Base-by-base conservation (phyloP, 805 yeast genomes). In the Dipodascus geniculatus region DNA sequence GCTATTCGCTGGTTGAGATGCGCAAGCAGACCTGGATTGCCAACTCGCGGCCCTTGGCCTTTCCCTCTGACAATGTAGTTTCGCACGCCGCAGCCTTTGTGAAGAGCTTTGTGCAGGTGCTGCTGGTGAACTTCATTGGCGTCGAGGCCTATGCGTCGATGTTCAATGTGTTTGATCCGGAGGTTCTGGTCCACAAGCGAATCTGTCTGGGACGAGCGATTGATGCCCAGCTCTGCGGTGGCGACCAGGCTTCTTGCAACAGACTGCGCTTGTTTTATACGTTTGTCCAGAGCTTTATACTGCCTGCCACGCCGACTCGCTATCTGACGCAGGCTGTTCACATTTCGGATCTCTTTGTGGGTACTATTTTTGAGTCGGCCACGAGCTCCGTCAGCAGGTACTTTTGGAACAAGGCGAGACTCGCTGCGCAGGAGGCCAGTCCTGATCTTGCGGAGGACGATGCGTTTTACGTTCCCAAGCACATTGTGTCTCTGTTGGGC, bases 181-280 rank as follows among this genome's bases (percentile, higher is more conserved):
- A 44, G 53, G 57, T 49, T 33, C 42, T 14, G 51, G 48, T 8
- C 52, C 57, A n/a, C 53, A 54, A 20, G 54, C 54, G 19, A 59
- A 55, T 22, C 54, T 57, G 60, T 11, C 22, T 60, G 19, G 48
- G 54, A 11, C 56, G 61, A 11, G 69, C 71, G 3, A 60, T 66
- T 42, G 71, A 68, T 54, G 62, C 71, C 6, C 72, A 69, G 56
- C 63, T 69, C n/a, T 60, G 66, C 47, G 72, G 72, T 22, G 72
- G 72, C 16, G 72, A 68, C 54, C 14, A 38, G 14, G 48, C 55
- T n/a, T 54, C 59, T 16, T 55, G 61, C 56, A 54, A 61, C 17
- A 54, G 56, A 22, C 48, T 53, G 8, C 54, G 68, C 19, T 55
- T 68, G 24, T 50, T 64, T 17, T 55, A 59, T 48, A 63, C 67